Evolutionary conservation across 2,329 filamentous ascomycete genomes (phyloP).

Genomic region (Lanzia echinophila): DNA sequence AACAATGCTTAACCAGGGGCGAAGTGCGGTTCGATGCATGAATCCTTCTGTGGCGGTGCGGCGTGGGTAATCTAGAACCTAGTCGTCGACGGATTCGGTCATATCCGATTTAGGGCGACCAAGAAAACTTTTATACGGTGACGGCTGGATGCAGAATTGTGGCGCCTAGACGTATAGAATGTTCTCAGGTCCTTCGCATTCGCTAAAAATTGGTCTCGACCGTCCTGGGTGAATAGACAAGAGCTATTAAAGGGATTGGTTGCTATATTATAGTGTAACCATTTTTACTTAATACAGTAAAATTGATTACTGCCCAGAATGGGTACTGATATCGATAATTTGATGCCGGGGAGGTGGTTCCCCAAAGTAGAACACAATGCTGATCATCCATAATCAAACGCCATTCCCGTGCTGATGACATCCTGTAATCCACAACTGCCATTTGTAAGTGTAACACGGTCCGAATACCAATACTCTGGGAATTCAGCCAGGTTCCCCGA

Average conservation of each 20-base stretch:
- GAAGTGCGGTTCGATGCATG: not conserved
- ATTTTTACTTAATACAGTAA: too few relatives aligned
- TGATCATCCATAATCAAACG: not conserved
- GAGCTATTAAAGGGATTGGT: too few relatives aligned
- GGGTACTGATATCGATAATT: too few relatives aligned
- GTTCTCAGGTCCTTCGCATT: too few relatives aligned
- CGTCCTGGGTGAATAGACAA: too few relatives aligned
- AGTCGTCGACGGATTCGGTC: not conserved
- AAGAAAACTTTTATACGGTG: not conserved
- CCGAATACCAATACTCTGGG: not conserved
- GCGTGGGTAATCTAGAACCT: not conserved
- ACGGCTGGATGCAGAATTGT: not conserved
- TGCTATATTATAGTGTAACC: too few relatives aligned
- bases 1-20: not conserved
- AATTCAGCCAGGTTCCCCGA: not conserved
- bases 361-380: not conserved
- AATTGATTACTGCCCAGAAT: too few relatives aligned
- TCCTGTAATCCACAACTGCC: not conserved
- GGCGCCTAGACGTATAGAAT: not conserved
- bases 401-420: not conserved
- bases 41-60: conserved; percentile 8
- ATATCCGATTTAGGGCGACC: not conserved
- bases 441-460: not conserved
- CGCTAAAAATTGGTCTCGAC: too few relatives aligned
- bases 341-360: not conserved